Evolutionary conservation across 208 protist genomes (phyloP).

Genomic region (Trichomonas tenax): DNA sequence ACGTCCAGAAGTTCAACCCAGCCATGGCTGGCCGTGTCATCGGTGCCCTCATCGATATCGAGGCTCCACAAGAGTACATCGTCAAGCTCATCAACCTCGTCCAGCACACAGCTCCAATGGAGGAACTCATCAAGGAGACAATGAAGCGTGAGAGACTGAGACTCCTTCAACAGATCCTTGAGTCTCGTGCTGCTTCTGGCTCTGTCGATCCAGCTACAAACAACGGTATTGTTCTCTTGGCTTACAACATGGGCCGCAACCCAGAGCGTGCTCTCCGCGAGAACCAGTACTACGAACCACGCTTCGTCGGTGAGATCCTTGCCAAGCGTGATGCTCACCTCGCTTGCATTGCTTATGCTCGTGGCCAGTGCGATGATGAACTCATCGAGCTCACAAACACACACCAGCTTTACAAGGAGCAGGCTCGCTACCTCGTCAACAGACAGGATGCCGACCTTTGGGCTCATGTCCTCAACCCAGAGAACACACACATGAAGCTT

Average conservation of each 20-base stretch:
- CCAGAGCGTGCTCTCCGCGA: not conserved
- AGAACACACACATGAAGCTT: slow-evolving; percentile 67
- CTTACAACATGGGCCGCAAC: not conserved
- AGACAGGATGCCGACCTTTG: slow-evolving; percentile 88
- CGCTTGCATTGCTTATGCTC: slow-evolving; percentile 26
- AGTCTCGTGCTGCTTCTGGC: slow-evolving; percentile 73
- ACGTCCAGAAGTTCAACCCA: slow-evolving; percentile 35
- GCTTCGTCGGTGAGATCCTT: not conserved
- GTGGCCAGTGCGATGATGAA: slow-evolving; percentile 80
- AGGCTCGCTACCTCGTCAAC: slow-evolving; percentile 82
- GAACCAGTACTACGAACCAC: slow-evolving; percentile 17
- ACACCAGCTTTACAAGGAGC: slow-evolving; percentile 87
- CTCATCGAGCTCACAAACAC: slow-evolving; percentile 82
- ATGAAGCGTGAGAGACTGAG: slow-evolving; percentile 75
- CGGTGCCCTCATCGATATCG: slow-evolving; percentile 87
- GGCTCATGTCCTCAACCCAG: slow-evolving; percentile 69
- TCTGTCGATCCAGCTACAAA: not conserved
- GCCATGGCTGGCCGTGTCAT: slow-evolving; percentile 60
- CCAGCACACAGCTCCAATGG: slow-evolving; percentile 57
- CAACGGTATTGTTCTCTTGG: not conserved
- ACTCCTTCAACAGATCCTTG: slow-evolving; percentile 90
- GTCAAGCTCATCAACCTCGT: slow-evolving; percentile 75
- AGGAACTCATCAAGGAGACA: slow-evolving; percentile 55
- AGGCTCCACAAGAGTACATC: slow-evolving; percentile 85
- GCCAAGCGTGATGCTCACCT: slow-evolving; percentile 1